Evolutionary conservation across 2,329 filamentous ascomycete genomes (phyloP).

Genomic region (Chrysoporthe deuterocubensis): DNA sequence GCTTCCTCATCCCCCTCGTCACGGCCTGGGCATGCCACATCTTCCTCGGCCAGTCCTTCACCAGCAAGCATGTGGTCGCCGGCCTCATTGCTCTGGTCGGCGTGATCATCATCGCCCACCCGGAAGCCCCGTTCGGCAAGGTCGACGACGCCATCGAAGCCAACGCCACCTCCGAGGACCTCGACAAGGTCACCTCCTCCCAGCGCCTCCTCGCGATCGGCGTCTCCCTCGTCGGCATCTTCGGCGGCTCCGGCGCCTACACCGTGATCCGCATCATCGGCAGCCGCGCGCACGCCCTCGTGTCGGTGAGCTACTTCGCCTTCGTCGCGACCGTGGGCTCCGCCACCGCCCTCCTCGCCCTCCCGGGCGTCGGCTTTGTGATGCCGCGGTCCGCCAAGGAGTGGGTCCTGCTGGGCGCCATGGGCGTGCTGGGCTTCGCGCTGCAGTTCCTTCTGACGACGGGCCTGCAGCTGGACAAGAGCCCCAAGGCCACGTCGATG

Average conservation of each 20-base stretch:
- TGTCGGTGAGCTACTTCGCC: slow-evolving; percentile 80
- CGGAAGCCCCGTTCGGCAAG: slow-evolving; percentile 58
- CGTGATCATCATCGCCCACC: slow-evolving; percentile 76
- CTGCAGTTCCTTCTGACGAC: slow-evolving; percentile 79
- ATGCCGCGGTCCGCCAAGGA: slow-evolving; percentile 43
- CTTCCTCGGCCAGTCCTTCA: slow-evolving; percentile 68
- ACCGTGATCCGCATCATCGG: slow-evolving; percentile 77
- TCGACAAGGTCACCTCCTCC: slow-evolving; percentile 51
- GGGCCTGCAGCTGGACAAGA: slow-evolving; percentile 71
- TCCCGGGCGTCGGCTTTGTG: slow-evolving; percentile 47
- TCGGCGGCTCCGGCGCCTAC: slow-evolving; percentile 71
- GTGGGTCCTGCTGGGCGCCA: slow-evolving; percentile 62
- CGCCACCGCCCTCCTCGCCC: slow-evolving; percentile 57
- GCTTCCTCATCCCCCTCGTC: slow-evolving; percentile 75
- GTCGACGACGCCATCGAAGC: slow-evolving; percentile 27
- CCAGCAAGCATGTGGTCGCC: slow-evolving; percentile 69
- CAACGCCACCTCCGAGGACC: slow-evolving; percentile 32
- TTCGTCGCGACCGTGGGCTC: slow-evolving; percentile 69
- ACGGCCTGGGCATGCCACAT: slow-evolving; percentile 70
- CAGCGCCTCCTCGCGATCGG: slow-evolving; percentile 69
- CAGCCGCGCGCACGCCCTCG: slow-evolving; percentile 72
- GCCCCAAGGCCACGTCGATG: slow-evolving; percentile 38
- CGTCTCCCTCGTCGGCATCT: slow-evolving; percentile 69
- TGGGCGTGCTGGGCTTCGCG: slow-evolving; percentile 75
- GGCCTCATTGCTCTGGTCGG: slow-evolving; percentile 72